These are phyloP conservation scores for Avicennia marina DNA, from an alignment of 257 asterid species.

Conservation along the genomic window DNA sequence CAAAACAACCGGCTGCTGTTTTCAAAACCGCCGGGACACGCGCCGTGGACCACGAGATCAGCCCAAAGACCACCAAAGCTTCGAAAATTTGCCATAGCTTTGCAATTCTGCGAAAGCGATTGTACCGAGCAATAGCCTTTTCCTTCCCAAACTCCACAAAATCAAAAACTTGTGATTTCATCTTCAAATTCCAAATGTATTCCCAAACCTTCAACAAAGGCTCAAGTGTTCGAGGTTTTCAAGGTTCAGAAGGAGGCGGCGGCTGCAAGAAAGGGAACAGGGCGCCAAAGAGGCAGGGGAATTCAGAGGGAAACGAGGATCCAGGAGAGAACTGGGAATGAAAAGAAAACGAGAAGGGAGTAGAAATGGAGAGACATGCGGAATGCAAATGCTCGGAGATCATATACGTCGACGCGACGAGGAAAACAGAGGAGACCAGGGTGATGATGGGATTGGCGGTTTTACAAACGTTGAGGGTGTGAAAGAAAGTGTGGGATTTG, in stretches of 20 bases:
- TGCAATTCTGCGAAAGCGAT: constrained; percentile 36
- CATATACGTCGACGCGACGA: constrained; percentile 27
- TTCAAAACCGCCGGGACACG: constrained; percentile 37
- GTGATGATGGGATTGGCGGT: constrained; percentile 5
- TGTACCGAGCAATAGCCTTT: constrained; percentile 42
- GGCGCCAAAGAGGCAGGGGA: constrained; percentile 1
- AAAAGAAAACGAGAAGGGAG: constrained; percentile 4
- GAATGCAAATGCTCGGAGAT: constrained; percentile 14
- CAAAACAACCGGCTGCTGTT: constrained; percentile 15
- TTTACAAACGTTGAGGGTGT: neutral
- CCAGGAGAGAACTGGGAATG: neutral
- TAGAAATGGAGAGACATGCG: constrained; percentile 18
- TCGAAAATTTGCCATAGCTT: constrained; percentile 44
- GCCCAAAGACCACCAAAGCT: constrained; percentile 30
- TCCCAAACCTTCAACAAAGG: too few relatives aligned
- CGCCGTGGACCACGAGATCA: constrained; percentile 68
- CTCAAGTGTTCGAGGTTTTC: neutral
- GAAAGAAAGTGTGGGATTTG: neutral
- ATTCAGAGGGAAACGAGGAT: neutral
- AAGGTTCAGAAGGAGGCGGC: constrained; percentile 21
- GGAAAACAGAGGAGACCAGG: too few relatives aligned
- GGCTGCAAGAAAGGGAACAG: constrained; percentile 21
- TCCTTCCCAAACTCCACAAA: constrained; percentile 28
- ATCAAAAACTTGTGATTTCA: constrained; percentile 31
- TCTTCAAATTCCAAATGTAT: constrained; percentile 6